These are phyloP conservation scores for Dovyalis caffra DNA, from an alignment of 345 rosid species.

Conservation along the genomic window DNA sequence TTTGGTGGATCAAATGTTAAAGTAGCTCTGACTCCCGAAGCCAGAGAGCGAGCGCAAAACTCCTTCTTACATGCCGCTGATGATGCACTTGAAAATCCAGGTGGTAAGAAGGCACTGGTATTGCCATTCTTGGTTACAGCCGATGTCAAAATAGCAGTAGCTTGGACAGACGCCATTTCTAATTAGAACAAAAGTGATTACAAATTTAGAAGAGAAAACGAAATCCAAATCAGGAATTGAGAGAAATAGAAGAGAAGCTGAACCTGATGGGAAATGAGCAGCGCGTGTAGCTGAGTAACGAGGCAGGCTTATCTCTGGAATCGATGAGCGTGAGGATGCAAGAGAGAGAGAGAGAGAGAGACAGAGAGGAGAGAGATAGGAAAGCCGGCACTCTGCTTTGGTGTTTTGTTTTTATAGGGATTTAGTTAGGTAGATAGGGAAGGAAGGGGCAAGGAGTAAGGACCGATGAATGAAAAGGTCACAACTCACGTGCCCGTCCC, in stretches of 20 bases:
- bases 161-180: slow-evolving; percentile 71
- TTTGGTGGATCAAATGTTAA: slow-evolving; percentile 77
- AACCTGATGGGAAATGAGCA: not conserved
- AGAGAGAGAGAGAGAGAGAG: too few relatives aligned
- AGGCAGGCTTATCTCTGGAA: not conserved
- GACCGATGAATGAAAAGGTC: too few relatives aligned
- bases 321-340: too few relatives aligned
- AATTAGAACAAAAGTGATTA: not conserved
- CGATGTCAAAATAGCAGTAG: slow-evolving; percentile 47
- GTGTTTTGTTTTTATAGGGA: too few relatives aligned
- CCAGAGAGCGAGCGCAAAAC: slow-evolving; percentile 9
- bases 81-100: slow-evolving; percentile 35
- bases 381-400: too few relatives aligned
- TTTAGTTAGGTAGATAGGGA: too few relatives aligned
- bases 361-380: too few relatives aligned
- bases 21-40: slow-evolving; percentile 49
- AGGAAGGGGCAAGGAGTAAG: too few relatives aligned
- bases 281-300: too few relatives aligned
- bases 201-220: not conserved
- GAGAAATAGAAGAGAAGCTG: not conserved
- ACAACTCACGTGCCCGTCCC: too few relatives aligned
- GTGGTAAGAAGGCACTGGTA: slow-evolving; percentile 51
- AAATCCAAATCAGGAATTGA: not conserved
- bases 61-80: slow-evolving; percentile 46
- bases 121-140: slow-evolving; percentile 17